A percentile compares a stretch with the other conserved stretches of the same genome.
Conservation (phyloP, 208 protist genomes). For the Leishmania braziliensis region DNA sequence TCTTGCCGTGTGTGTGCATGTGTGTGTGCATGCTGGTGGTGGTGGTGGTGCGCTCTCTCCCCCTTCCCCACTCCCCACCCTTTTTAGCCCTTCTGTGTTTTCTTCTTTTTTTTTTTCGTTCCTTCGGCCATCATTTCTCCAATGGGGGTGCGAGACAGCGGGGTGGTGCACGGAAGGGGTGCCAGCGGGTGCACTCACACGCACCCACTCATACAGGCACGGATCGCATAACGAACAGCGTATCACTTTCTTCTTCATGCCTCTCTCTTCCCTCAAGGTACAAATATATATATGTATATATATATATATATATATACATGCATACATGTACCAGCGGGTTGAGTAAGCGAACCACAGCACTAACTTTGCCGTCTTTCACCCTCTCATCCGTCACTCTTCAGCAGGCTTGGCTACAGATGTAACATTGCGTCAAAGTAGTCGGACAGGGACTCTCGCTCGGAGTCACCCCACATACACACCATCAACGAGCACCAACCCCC, state of each 20-base stretch:
- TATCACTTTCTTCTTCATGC: neutral
- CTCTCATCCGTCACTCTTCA: neutral
- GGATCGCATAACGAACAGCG: neutral
- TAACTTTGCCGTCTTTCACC: neutral
- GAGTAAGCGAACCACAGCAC: neutral
- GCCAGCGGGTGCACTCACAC: neutral
- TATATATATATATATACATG: too few species aligned
- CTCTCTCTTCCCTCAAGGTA: neutral
- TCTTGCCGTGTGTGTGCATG: neutral
- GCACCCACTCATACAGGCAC: neutral
- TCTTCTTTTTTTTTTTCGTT: neutral
- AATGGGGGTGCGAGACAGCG: neutral
- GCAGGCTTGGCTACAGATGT: neutral
- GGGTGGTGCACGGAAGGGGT: neutral
- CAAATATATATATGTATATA: too few species aligned
- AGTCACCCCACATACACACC: neutral
- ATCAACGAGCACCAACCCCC: neutral
- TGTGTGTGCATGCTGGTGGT: neutral
- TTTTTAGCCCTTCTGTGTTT: neutral
- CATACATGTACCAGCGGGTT: neutral
- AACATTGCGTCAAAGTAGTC: neutral
- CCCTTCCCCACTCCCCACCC: neutral
- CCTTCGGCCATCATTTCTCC: neutral
- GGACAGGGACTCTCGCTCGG: neutral
- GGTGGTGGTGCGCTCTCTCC: neutral